These are phyloP conservation scores for Phaeoacremonium minimum DNA, from an alignment of 2,329 filamentous ascomycete genomes.

Conservation along the genomic window DNA sequence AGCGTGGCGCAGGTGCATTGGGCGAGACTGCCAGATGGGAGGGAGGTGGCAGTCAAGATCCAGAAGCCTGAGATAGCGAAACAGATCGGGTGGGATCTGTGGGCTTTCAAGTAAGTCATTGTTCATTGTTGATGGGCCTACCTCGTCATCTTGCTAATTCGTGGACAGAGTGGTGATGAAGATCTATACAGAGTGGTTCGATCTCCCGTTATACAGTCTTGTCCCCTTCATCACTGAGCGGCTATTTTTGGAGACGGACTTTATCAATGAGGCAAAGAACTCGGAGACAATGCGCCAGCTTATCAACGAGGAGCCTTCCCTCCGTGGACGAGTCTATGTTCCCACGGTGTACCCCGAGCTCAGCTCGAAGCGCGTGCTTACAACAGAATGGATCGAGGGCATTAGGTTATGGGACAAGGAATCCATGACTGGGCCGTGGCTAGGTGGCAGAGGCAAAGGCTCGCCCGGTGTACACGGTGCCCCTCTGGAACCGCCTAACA, in stretches of 20 bases:
- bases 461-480: constrained; percentile 73
- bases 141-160: constrained; percentile 3
- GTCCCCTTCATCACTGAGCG: constrained; percentile 92
- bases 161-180: constrained; percentile 64
- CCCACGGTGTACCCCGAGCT: constrained; percentile 81
- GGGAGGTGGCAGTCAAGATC: constrained; percentile 92
- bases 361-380: constrained; percentile 79
- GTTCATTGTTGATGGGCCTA: neutral
- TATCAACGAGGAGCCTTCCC: constrained; percentile 68
- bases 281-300: constrained; percentile 77
- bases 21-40: constrained; percentile 79
- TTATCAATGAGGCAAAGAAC: constrained; percentile 86
- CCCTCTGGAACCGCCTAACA: constrained; percentile 49
- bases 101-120: constrained; percentile 75
- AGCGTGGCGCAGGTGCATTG: constrained; percentile 97
- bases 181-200: constrained; percentile 83
- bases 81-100: constrained; percentile 92
- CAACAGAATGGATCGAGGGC: constrained; percentile 97
- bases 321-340: constrained; percentile 81
- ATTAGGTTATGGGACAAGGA: constrained; percentile 90
- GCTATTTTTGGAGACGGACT: constrained; percentile 91
- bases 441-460: constrained; percentile 69
- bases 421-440: constrained; percentile 71
- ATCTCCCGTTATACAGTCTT: constrained; percentile 85
- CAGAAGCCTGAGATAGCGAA: constrained; percentile 92